Evolutionary conservation across 1,284 basidiomycete species (phyloP).

Genomic region (Puccinia hordei): DNA sequence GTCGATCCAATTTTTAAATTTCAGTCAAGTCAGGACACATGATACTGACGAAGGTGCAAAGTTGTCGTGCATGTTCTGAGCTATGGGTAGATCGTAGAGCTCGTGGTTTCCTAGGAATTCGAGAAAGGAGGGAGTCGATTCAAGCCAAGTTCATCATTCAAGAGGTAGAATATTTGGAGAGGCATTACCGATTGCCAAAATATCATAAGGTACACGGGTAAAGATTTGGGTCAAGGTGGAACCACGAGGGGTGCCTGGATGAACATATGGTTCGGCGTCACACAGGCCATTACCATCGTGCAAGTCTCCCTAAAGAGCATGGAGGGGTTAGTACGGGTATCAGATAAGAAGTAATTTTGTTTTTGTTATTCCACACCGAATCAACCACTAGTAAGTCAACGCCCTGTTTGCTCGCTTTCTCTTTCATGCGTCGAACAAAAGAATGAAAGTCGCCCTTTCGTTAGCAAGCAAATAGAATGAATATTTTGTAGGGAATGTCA

Average conservation of each 20-base stretch:
- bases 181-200: conserved; percentile 84
- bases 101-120: conserved; percentile 57
- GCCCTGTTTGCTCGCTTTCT: conserved; percentile 54
- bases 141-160: background rate
- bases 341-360: background rate
- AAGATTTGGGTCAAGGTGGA: conserved; percentile 67
- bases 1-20: background rate
- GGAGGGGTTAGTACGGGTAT: background rate
- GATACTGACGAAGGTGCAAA: conserved; percentile 52
- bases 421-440: conserved; percentile 57
- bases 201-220: conserved; percentile 74
- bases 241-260: conserved; percentile 46
- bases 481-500: no score
- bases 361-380: conserved; percentile 52
- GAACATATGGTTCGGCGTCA: conserved; percentile 54
- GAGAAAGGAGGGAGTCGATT: background rate
- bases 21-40: background rate
- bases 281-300: conserved; percentile 58
- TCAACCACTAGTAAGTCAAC: conserved; percentile 59
- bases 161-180: background rate
- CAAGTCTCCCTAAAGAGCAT: conserved; percentile 52
- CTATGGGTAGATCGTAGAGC: conserved; percentile 53
- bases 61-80: conserved; percentile 52
- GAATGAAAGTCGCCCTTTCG: conserved; percentile 59
- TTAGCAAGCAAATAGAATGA: background rate